Evolutionary conservation across 306 rosid species (phyloP).

Genomic region (Acacia confusa): DNA sequence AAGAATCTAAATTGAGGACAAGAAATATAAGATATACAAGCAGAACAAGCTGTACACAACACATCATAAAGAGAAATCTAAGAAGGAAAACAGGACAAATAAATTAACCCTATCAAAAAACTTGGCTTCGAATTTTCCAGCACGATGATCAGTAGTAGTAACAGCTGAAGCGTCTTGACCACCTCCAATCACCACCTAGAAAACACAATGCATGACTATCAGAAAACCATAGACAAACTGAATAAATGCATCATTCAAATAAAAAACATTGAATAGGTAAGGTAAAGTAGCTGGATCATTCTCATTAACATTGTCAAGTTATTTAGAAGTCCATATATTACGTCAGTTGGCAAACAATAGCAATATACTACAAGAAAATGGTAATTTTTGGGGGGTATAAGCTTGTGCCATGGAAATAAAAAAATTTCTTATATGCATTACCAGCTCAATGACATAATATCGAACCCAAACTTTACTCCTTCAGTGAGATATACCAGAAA

Average conservation of each 20-base stretch:
- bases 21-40: conserved; percentile 16
- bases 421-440: neutral
- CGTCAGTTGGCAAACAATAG: neutral
- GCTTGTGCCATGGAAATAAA: neutral
- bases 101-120: conserved; percentile 77
- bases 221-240: neutral
- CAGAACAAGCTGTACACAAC: neutral
- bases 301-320: neutral
- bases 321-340: neutral
- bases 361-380: neutral
- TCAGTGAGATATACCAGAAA: conserved; percentile 1
- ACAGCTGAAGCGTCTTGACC: conserved; percentile 95
- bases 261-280: neutral
- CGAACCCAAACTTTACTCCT: neutral
- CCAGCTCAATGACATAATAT: neutral
- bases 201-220: neutral
- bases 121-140: conserved; percentile 93
- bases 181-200: conserved; percentile 93
- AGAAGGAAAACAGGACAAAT: neutral
- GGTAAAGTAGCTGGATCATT: neutral
- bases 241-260: neutral
- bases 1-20: conserved; percentile 59
- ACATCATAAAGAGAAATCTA: neutral
- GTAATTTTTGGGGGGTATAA: neutral
- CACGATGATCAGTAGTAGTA: conserved; percentile 92